These are phyloP conservation scores for Penicillium sp. DNA, from an alignment of 2,329 filamentous ascomycete species.

Conservation along the genomic window DNA sequence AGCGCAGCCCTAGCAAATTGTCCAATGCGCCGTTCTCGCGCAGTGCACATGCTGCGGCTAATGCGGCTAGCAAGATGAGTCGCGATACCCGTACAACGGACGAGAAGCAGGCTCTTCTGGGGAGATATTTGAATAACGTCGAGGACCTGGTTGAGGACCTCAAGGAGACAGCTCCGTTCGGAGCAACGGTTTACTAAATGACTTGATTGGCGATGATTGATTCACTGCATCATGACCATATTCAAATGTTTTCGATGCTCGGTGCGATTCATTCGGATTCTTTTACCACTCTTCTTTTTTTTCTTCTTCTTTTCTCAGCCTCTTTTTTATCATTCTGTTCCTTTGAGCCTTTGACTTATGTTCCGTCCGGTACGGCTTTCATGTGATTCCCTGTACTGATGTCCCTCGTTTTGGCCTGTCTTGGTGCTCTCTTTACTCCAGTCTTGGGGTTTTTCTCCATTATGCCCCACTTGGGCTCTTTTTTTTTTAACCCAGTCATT, in stretches of 20 bases:
- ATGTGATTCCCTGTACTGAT: constrained; percentile 12
- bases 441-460: constrained; percentile 14
- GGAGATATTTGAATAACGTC: constrained; percentile 76
- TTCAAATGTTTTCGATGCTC: constrained; percentile 23
- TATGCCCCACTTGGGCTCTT: constrained; percentile 6
- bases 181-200: constrained; percentile 47
- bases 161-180: constrained; percentile 75
- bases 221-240: constrained; percentile 10
- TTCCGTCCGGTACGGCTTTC: constrained; percentile 25
- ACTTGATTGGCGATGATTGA: constrained; percentile 16
- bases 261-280: constrained; percentile 21
- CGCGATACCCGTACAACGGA: constrained; percentile 65
- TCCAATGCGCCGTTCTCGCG: constrained; percentile 58
- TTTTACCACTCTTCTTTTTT: constrained; percentile 1
- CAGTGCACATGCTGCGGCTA: constrained; percentile 33
- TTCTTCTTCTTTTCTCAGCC: constrained; percentile 6
- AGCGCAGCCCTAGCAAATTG: constrained; percentile 70
- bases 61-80: constrained; percentile 24
- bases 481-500: constrained; percentile 12
- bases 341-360: constrained; percentile 13
- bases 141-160: constrained; percentile 84
- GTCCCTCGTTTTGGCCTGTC: constrained; percentile 6
- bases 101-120: constrained; percentile 79
- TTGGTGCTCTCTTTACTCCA: constrained; percentile 14
- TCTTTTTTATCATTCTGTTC: constrained; percentile 3